Evolutionary conservation across 2,329 filamentous ascomycete genomes (phyloP), one percentile per base, ranked within the genome.

Genomic region (Lachnellula subtilissima): DNA sequence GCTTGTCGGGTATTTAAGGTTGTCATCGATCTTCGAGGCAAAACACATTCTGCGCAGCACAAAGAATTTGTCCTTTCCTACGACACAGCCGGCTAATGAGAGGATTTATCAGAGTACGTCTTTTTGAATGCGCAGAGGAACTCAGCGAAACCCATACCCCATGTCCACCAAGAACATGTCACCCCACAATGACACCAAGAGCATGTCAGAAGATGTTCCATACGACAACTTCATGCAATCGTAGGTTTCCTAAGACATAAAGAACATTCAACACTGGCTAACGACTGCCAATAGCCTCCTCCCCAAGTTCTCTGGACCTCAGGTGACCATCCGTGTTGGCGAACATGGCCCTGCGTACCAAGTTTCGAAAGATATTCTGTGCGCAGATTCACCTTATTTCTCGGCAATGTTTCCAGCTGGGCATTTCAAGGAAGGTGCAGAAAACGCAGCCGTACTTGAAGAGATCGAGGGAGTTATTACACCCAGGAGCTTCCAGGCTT

Each of bases 351-450:
- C 37, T 4, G n/a, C 37, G 14, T 17, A 40, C 37, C 14, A 43
- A 11, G 22, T 32, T 7, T 52, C 57, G 25, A 59, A 59, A 14
- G 32, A 35, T 0, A 52, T 54, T n/a, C n/a, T 59, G 2, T 32
- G 25, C 12, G 17, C 45, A 6, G 5, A 48, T 5, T 59, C 57
- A 0, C 51, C 51, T 0, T 59, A 43, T 46, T 59, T 59, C 12
- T 37, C 42, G 4, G 55, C 57, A 2, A 49, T 32, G 3, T 55
- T 55, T 17, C 37, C 28, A 32, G 28, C 52, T 5, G 49, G 55
- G 6, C n/a, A n/a, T 1, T 57, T 57, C 22, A n/a, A 37, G 2
- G 55, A 59, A 22, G 56, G 42, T 1, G n/a, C 28, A 32, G 28
- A 32, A 11, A 9, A 32, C 8, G 8, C 28, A 11, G 28, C 28